Base-by-base conservation (phyloP, 129 eudicot species). In the Dittrichia graveolens region DNA sequence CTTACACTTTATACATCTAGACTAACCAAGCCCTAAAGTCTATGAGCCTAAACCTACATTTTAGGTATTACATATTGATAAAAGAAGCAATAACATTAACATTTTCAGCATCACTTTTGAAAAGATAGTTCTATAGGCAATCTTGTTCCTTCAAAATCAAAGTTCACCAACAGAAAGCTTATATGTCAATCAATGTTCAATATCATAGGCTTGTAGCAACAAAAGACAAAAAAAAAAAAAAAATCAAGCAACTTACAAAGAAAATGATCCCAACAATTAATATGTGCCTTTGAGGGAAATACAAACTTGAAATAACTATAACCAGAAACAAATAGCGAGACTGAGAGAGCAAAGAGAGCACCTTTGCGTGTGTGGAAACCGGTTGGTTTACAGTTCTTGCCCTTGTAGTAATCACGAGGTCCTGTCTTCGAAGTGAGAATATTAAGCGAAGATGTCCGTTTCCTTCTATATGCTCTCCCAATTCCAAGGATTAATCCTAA, bases 341-440 rank as follows among this genome's bases (percentile, higher is more conserved):
- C 0, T 0, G 9, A 9, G 47, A 62, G 65, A 61, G 35, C 12
- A 47, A 63, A 31, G 12, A 35, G 16, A 8, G 67, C 56, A 92
- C 98, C 98, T 93, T 89, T 89, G 64, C 96, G 95, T 15, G 98
- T 93, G 81, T 93, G 96, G 61, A 89, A 93, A 85, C 98, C 98
- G 53, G 92, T 89, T 10, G 96, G 95, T 83, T 93, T 93, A 85
- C 95, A 89, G 59, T 87, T 89, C 55, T 93, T 93, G 6, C 98
- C 98, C 82, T 93, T 93, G 85, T 93, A 93, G 72, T 81, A 93
- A 70, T 87, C 86, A 19, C 89, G 79, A 9, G 92, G 95, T 8
- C 88, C 89, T 37, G 87, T 74, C 66, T 89, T 93, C 0, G 98
- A 87, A 37, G 95, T 81, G 16, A 93, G 86, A 64, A 89, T 93